Evolutionary conservation across 345 rosid genomes (phyloP).

Genomic region (Boechera stricta): DNA sequence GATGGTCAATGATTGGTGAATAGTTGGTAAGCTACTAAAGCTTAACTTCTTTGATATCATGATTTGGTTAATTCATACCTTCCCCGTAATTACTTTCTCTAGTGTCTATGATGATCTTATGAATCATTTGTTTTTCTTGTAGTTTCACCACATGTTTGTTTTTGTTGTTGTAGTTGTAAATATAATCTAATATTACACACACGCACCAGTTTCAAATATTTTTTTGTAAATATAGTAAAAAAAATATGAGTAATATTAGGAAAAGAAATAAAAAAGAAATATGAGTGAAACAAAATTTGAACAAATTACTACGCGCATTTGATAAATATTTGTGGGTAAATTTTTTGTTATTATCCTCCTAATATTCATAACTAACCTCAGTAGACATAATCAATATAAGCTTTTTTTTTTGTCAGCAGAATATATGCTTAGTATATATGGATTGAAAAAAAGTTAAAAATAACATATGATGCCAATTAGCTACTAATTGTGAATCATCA

Average conservation of each 20-base stretch:
- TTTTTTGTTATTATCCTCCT: background rate
- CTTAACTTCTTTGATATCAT: constrained; percentile 23
- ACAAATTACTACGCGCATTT: background rate
- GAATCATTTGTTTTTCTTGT: no score
- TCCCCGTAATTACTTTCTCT: constrained; percentile 13
- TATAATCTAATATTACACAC: no score
- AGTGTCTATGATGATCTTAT: no score
- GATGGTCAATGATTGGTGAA: constrained; percentile 23
- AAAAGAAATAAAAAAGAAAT: no score
- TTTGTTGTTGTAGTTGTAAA: no score
- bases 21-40: constrained; percentile 31
- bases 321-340: background rate
- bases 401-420: background rate
- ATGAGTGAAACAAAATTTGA: no score
- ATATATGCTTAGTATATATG: background rate
- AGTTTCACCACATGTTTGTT: no score
- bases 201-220: no score
- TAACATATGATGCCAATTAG: constrained; percentile 20
- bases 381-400: background rate
- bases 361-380: background rate
- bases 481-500: constrained; percentile 3
- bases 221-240: no score
- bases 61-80: constrained; percentile 26
- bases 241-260: no score
- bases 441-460: background rate